A percentile compares a stretch with the other conserved stretches of the same genome.
These are phyloP conservation scores for Harringtonia lauricola DNA, from an alignment of 2,329 filamentous ascomycete genomes.

Conservation along the genomic window DNA sequence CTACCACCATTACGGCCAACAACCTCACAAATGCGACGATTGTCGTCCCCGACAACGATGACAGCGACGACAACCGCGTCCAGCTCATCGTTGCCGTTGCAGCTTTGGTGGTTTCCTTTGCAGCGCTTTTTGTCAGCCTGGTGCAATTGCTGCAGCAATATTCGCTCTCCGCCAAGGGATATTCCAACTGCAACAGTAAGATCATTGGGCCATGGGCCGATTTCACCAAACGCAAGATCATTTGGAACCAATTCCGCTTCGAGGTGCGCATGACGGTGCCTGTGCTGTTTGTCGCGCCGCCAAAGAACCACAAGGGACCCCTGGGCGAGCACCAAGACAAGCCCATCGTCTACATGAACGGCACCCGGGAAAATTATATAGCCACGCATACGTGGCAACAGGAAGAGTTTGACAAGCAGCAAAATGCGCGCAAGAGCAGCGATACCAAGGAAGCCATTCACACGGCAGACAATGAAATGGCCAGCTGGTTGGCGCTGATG, in stretches of 20 bases:
- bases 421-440: constrained; percentile 5
- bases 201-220: constrained; percentile 35
- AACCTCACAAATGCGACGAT: too few species aligned
- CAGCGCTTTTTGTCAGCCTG: constrained; percentile 32
- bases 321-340: constrained; percentile 12
- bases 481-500: constrained; percentile 41
- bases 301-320: constrained; percentile 26
- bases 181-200: constrained; percentile 32
- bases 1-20: too few species aligned
- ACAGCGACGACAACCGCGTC: constrained; percentile 18
- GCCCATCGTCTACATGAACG: constrained; percentile 27
- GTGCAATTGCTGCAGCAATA: constrained; percentile 40
- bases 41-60: not conserved
- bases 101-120: constrained; percentile 33
- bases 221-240: constrained; percentile 27
- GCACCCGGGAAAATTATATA: constrained; percentile 22
- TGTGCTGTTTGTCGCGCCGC: constrained; percentile 36
- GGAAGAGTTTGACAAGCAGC: constrained; percentile 8
- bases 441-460: constrained; percentile 23
- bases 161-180: constrained; percentile 35
- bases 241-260: constrained; percentile 32
- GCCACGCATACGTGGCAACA: constrained; percentile 9
- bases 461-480: constrained; percentile 44
- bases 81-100: constrained; percentile 24
- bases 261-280: constrained; percentile 36